Evolutionary conservation across 2,329 filamentous ascomycete genomes (phyloP), one percentile per base, ranked within the genome.

Genomic region (Aureobasidium sp.): DNA sequence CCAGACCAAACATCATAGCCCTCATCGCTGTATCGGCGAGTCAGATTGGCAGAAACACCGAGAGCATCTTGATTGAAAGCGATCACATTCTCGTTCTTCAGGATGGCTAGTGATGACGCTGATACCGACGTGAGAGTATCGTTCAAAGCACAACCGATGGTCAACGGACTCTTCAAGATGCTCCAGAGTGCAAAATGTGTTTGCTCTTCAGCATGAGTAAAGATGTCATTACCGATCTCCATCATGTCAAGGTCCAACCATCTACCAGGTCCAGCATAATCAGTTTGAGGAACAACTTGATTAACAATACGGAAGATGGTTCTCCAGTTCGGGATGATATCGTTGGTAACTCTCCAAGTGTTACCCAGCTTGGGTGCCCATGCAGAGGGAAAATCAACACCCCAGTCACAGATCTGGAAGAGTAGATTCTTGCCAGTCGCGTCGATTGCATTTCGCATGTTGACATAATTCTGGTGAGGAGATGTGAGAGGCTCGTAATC

Each of bases 171-270:
- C 70, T 87, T 87, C 66, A 82, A 75, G 54, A 87, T 82, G 20
- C 82, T 80, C 85, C 84, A 87, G 69, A 87, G 77, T 13, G 82
- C 79, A 63, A 87, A 86, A 69, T 87, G 84, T 10, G 85, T 86
- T 27, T 79, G 78, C 56, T 87, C 84, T 70, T 87, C 85, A 4
- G 82, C 74, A 0, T 73, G 67, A 0, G 80, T 83, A 0, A 86
- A 75, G 0, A 81, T 78, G 3, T 77, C 74, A 23, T 86, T 82
- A 0, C 85, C 85, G 36, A 87, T 76, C 18, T 82, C 82, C 33
- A 87, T 72, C 85, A 87, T 87, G 67, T 87, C 84, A 72, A 86
- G 77, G 65, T 86, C 84, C 0, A 84, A 79, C 71, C 83, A 87
- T 15, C 84, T 80, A 0, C 85, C 85, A 0, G 79, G 77, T 0